Percentiles rank a stretch among this genome's conserved stretches.
Evolutionary conservation across 2,329 filamentous ascomycete genomes (phyloP).

Genomic region (Botrytis pseudocinerea): DNA sequence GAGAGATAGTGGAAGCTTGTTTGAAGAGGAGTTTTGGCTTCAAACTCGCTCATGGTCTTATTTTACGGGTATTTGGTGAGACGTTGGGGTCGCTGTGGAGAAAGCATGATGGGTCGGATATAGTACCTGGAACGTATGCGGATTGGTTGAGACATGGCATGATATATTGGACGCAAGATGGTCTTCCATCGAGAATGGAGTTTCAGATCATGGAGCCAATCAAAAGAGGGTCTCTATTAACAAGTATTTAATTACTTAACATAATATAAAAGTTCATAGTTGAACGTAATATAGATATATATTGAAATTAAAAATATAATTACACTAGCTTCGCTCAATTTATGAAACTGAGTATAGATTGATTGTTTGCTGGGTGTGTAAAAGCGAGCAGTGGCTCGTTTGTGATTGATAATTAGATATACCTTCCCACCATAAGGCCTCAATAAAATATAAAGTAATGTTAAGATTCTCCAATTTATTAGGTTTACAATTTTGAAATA

Average conservation of each 20-base stretch:
- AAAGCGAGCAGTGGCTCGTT: too few relatives aligned
- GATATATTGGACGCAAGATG: constrained; percentile 49
- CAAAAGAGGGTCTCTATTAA: constrained; percentile 45
- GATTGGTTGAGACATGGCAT: constrained; percentile 55
- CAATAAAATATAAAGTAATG: too few relatives aligned
- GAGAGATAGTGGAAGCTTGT: constrained; percentile 53
- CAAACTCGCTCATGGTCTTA: constrained; percentile 57
- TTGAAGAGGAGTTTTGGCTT: constrained; percentile 54
- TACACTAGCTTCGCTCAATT: fast-evolving
- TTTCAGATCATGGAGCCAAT: constrained; percentile 43
- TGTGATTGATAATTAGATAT: too few relatives aligned
- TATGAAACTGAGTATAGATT: too few relatives aligned
- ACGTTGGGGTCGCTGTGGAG: constrained; percentile 57
- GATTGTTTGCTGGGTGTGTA: too few relatives aligned
- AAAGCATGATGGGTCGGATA: constrained; percentile 50
- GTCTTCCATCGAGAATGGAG: constrained; percentile 42
- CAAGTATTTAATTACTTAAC: constrained; percentile 22
- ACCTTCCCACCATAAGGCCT: too few relatives aligned
- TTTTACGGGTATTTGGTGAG: constrained; percentile 49
- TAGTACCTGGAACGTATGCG: constrained; percentile 53
- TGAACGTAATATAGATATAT: neutral
- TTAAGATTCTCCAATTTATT: too few relatives aligned
- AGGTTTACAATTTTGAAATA: too few relatives aligned
- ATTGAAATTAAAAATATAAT: neutral
- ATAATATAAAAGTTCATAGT: too few relatives aligned